Evolutionary conservation across 495 filamentous ascomycete species (phyloP), one percentile per base, ranked within the genome.

Genomic region (Massariosphaeria phaeospora): DNA sequence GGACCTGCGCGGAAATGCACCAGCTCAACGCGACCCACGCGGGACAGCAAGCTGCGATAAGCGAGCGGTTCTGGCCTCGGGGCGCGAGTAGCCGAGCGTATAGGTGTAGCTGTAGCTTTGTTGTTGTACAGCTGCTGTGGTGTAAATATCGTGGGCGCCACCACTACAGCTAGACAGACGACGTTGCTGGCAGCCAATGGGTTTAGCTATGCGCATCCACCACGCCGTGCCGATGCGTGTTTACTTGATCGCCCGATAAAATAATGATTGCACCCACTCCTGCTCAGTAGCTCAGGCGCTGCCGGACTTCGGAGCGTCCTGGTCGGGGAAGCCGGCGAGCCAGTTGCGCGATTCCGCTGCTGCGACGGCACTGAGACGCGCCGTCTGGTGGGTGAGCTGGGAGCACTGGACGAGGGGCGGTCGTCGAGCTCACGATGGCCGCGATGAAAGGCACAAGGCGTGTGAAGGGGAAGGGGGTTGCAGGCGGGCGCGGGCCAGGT

Each of bases 291-390:
- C n/a, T n/a, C n/a, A n/a, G n/a, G n/a, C 10, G n/a, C 23, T 34
- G 17, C 38, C 55, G 47, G 55, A 39, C 13, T 52, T 58, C 55
- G 55, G 55, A 51, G 30, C 30, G 27, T 12, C 29, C 17, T n/a
- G 9, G 31, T n/a, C 27, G n/a, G 23, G 38, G 27, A 23, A 12
- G 39, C 18, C 24, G 10, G 18, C 42, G 17, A 7, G 6, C 25
- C 3, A 23, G 17, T 3, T 4, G 27, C 12, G 20, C 25, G 17
- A 15, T 17, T 36, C 45, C 17, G 36, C 25, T 34, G 45, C 36
- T 57, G 45, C 27, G 38, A 48, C 45, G 17, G 26, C 34, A 23
- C 9, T 50, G 45, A 57, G 35, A 50, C 54, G 30, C n/a, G 17
- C 2, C 44, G 2, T n/a, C 34, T 30, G 34, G 9, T 29, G 40